These are phyloP conservation scores for Irpex lacteus DNA, from an alignment of 1,284 basidiomycete genomes.

Conservation along the genomic window DNA sequence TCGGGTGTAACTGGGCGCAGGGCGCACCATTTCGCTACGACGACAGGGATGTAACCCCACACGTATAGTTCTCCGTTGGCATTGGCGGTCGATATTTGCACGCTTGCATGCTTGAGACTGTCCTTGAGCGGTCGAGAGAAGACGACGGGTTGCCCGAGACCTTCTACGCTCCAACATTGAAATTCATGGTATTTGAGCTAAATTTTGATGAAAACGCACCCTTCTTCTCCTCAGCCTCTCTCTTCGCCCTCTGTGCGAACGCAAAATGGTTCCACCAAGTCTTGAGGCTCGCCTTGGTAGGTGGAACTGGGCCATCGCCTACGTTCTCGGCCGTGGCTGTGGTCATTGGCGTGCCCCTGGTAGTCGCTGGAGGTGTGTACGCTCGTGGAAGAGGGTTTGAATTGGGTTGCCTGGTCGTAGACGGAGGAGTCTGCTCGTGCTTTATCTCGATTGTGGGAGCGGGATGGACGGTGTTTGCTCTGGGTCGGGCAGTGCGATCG, in stretches of 20 bases:
- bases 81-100: conserved; percentile 93
- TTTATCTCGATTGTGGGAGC: conserved; percentile 3
- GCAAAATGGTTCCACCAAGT: conserved; percentile 84
- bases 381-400: neutral
- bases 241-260: conserved; percentile 56
- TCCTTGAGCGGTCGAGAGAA: conserved; percentile 87
- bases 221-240: conserved; percentile 41
- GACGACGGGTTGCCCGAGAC: conserved; percentile 47
- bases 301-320: conserved; percentile 26
- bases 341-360: conserved; percentile 14
- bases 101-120: conserved; percentile 84
- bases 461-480: conserved; percentile 15
- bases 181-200: neutral
- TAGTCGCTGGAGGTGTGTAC: conserved; percentile 7
- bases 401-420: conserved; percentile 2
- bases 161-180: neutral
- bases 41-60: conserved; percentile 94
- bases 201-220: conserved; percentile 22
- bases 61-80: conserved; percentile 81
- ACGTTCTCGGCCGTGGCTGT: conserved; percentile 17
- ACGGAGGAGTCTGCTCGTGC: neutral
- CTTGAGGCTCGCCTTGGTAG: conserved; percentile 65
- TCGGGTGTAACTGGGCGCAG: conserved; percentile 9
- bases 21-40: conserved; percentile 93
- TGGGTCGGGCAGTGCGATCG: conserved; percentile 11